Base-by-base conservation (phyloP, 192 early-diverging fungal species). In the Martensiomyces pterosporus region DNA sequence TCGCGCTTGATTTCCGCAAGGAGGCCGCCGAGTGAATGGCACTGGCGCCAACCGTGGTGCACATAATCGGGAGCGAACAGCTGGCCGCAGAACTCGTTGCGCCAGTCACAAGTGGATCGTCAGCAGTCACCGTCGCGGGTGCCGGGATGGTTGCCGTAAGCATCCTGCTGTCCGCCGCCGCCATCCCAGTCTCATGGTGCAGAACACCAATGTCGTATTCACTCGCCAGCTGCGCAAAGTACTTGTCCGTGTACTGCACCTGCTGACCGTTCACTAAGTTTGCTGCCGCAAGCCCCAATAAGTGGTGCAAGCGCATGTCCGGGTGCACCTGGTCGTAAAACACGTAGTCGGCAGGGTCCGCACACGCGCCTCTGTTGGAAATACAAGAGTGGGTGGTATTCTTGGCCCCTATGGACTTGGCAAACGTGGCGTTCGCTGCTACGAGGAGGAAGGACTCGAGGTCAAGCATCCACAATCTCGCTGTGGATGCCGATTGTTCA, bases 121-220 rank as follows among this genome's bases (percentile, higher is more conserved):
- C 18, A 3, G 39, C 39, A 7, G 34, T 36, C 4, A 24, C 23
- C 3, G 9, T 22, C 16, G 47, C 17, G 22, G 26, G 15, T 8
- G 3, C 43, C 26, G 29, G 14, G 2, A 12, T 12, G 17, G 27
- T 29, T 3, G 24, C 29, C 3, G 24, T 7, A 5, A 21, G 7
- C 3, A 15, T 17, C 14, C 9, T 15, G 1, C 3, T 9, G 9
- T 46, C 43, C 14, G 2, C 43, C n/a, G 33, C n/a, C 12, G n/a
- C 38, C 6, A 43, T 59, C 1, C 49, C 49, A 16, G 57, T 39
- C 2, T 43, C 54, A 8, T 61, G 59, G 51, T 61, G 47, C 9
- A 61, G 46, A 15, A 54, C 51, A 8, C 59, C 59, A 33, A 61
- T 61, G 12, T 61, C 59, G 33, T 54, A 61, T 18, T 61, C 51